A percentile compares a stretch with the other conserved stretches of the same genome.
Conservation (phyloP, 768 basidiomycete species). For the Panellus pusillus region DNA sequence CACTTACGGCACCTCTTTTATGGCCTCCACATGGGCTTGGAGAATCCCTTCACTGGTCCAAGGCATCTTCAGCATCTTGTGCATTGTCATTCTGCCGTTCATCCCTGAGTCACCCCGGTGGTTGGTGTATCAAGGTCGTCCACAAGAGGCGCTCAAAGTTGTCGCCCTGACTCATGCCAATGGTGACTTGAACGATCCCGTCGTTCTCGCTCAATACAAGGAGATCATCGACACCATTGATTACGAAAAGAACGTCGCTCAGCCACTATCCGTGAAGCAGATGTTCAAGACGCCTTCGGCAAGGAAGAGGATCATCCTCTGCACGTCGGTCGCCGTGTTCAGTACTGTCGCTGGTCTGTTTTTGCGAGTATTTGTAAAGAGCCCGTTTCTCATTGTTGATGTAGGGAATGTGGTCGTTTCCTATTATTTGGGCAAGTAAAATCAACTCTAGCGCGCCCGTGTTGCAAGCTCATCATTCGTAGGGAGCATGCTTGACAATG, state of each 20-base stretch:
- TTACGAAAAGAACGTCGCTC: constrained; percentile 26
- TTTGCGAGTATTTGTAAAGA: not conserved
- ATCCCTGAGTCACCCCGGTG: constrained; percentile 43
- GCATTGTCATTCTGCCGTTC: constrained; percentile 32
- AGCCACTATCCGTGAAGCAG: constrained; percentile 19
- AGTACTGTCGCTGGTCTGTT: constrained; percentile 25
- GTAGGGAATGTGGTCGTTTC: constrained; percentile 25
- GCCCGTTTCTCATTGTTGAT: not conserved
- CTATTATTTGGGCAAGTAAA: constrained; percentile 24
- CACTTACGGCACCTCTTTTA: constrained; percentile 32
- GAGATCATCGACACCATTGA: constrained; percentile 36
- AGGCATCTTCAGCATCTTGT: constrained; percentile 31
- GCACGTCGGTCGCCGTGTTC: constrained; percentile 24
- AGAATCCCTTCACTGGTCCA: constrained; percentile 31
- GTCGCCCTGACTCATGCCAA: constrained; percentile 31
- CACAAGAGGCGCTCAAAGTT: constrained; percentile 29
- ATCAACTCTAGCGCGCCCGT: not conserved
- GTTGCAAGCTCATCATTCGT: not conserved
- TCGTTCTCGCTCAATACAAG: constrained; percentile 30
- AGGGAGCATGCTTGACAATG: constrained; percentile 22
- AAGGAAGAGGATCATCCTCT: constrained; percentile 23
- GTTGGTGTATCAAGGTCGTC: constrained; percentile 32
- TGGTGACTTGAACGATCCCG: constrained; percentile 26
- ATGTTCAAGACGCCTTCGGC: constrained; percentile 25
- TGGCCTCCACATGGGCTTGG: constrained; percentile 34